Base-by-base conservation (phyloP, 2,329 filamentous ascomycete species). In the Proliferodiscus dingleyae region DNA sequence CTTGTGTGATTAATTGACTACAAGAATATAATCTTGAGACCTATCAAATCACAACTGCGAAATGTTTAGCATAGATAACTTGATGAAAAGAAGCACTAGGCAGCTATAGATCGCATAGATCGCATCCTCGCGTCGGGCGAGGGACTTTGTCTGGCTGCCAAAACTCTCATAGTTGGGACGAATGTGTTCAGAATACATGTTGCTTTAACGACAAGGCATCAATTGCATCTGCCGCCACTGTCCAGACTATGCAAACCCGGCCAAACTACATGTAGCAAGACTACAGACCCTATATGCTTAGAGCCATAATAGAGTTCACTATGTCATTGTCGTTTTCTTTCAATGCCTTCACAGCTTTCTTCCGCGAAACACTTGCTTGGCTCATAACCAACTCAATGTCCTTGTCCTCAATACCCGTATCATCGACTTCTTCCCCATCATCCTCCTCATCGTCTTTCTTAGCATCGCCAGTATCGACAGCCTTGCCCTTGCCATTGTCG, bases 291-390 rank as follows among this genome's bases (percentile, higher is more conserved):
- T 75, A 90, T 78, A 89, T 83, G 77, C 86, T 89, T 69, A 98
- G 75, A 61, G 91, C 90, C 93, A 98, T 98, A 76, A 98, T 98
- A 63, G 93, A 96, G 80, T 98, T 98, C 78, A 98, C 93, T 75
- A 98, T 98, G 69, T 98, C 93, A 66, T 97, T 96, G 75, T 97
- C 91, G 68, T 98, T 98, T 78, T 97, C 93, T 78, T 89, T 90
- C 67, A 98, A 80, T 46, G 94, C 93, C 77, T 97, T 98, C 76
- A 98, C 82, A 52, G 93, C 93, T 83, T 97, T 97, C 77, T 95
- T 96, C 71, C 93, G 82, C 62, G 89, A 95, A 63, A 98, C 94
- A 64, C 78, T 93, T 62, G 93, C 93, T 74, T 98, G 91, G 61
- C 87, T 89, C 89, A 97, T 96, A 71, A 98, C 93, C 49, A 98